A percentile compares a stretch with the other conserved stretches of the same genome.
Evolutionary conservation across 129 eudicot species (phyloP).

Genomic region (Artemisia annua): DNA sequence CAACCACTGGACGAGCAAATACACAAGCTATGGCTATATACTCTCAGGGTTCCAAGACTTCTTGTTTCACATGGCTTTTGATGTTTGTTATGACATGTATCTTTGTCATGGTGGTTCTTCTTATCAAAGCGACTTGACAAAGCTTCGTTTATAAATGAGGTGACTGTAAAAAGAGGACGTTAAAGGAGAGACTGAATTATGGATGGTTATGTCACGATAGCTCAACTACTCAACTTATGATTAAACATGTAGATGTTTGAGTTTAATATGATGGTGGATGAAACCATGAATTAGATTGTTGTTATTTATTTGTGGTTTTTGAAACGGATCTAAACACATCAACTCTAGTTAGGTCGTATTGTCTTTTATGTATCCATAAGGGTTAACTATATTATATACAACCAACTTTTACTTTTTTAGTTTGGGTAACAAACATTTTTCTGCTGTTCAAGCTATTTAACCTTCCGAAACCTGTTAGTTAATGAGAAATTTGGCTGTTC

Average conservation of each 20-base stretch:
- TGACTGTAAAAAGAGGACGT: background rate
- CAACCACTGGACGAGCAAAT: conserved; percentile 79
- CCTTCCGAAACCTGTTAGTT: too few species aligned
- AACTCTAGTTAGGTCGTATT: background rate
- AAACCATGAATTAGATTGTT: background rate
- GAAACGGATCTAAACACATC: background rate
- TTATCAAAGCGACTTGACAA: conserved; percentile 64
- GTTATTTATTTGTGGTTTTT: background rate
- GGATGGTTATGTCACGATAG: background rate
- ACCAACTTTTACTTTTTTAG: too few species aligned
- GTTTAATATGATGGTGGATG: background rate
- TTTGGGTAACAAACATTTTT: too few species aligned
- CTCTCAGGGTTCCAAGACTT: conserved; percentile 65
- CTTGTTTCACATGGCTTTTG: conserved; percentile 73
- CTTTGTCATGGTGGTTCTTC: conserved; percentile 88
- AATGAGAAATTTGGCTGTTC: too few species aligned
- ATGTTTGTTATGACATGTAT: conserved; percentile 65
- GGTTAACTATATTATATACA: too few species aligned
- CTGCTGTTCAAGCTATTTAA: too few species aligned
- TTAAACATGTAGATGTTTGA: background rate
- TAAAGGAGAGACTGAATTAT: background rate
- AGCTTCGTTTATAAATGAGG: background rate
- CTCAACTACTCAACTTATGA: background rate
- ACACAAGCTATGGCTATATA: conserved; percentile 57
- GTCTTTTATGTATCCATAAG: background rate